Base-by-base conservation (phyloP, 2,329 filamentous ascomycete genomes). In the Pseudodiploospora longispora region DNA sequence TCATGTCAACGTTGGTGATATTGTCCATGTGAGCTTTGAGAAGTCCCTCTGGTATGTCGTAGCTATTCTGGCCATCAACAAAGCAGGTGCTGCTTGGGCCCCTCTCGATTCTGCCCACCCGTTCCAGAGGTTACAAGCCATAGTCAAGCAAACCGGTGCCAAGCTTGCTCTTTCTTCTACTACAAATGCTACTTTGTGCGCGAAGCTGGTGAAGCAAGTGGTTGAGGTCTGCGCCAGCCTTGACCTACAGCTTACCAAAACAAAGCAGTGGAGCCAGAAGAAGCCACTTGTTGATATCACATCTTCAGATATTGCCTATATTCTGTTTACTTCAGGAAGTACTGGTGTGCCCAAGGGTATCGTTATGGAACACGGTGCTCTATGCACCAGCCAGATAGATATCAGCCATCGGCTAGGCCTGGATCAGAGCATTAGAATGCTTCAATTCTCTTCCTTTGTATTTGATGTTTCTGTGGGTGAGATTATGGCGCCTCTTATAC, bases 61-160 rank as follows among this genome's bases (percentile, higher is more conserved):
- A 3, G 57, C 60, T 0, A 60, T 63, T 45, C 45, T 68, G 9
- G 62, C 53, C 1, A 57, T 67, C 1, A 46, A 67, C 32, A 66
- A 64, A 38, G 58, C 63, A 10, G 65, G 64, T 2, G 59, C 40
- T 0, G 54, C 56, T 0, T 62, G 57, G 43, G 52, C 53, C 8
- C 59, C 62, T 0, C 41, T 70, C 0, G 66, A 70, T 12, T 60
- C 66, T 7, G 56, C 59, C 6, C 50, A 66, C 36, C 67, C 69
- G 0, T 60, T 60, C 0, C 46, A 53, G 0, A 47, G 53, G 3
- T 44, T 53, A 28, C 41, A 32, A 4, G 46, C 48, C 10, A 34
- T 55, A 3, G 38, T 52, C 0, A 7, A 31, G 4, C 53, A 49
- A 5, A 44, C 52, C 1, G 32, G 41, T 9, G 43, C 41, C 3